A percentile compares a stretch with the other conserved stretches of the same genome.
These are phyloP conservation scores for Pseudopithomyces chartarum DNA, from an alignment of 2,329 filamentous ascomycete genomes.

Conservation along the genomic window DNA sequence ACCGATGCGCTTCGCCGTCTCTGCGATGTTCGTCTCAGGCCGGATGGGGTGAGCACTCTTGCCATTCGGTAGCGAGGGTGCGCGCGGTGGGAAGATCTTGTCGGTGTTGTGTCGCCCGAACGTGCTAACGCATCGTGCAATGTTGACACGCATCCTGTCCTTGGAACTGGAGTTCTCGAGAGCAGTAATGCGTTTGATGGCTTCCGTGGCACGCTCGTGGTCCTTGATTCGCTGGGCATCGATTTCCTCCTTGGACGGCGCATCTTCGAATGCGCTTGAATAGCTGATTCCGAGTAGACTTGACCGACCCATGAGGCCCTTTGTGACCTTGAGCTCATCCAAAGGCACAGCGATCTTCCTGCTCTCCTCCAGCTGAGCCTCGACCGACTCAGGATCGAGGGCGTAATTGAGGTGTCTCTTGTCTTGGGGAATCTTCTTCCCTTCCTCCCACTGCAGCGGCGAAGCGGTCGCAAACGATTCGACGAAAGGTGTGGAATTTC, in stretches of 20 bases:
- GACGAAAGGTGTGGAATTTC: conserved; percentile 79
- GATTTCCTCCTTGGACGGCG: conserved; percentile 24
- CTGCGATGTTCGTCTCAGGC: conserved; percentile 44
- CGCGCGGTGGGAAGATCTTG: conserved; percentile 65
- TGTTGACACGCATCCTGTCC: conserved; percentile 81
- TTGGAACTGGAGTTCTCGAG: conserved; percentile 78
- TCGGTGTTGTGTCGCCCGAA: conserved; percentile 95
- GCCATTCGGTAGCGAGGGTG: conserved; percentile 51
- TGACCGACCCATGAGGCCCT: conserved; percentile 10
- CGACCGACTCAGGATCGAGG: conserved; percentile 69
- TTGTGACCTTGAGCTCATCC: conserved; percentile 15
- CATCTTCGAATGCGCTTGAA: not conserved
- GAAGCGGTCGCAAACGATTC: conserved; percentile 74
- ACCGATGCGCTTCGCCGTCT: conserved; percentile 67
- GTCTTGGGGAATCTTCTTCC: conserved; percentile 30
- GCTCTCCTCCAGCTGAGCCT: conserved; percentile 69
- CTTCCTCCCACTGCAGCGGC: conserved; percentile 30
- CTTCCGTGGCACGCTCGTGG: conserved; percentile 73
- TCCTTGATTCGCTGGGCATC: conserved; percentile 35
- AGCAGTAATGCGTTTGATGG: conserved; percentile 77
- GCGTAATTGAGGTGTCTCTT: conserved; percentile 73
- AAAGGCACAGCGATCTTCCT: conserved; percentile 68
- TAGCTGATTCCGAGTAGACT: not conserved
- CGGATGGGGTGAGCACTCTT: conserved; percentile 51
- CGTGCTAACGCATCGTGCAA: conserved; percentile 79